phyloP scores from a whole-genome alignment of 176 grass and related monocot species.

The Eragrostis nindensis region DNA sequence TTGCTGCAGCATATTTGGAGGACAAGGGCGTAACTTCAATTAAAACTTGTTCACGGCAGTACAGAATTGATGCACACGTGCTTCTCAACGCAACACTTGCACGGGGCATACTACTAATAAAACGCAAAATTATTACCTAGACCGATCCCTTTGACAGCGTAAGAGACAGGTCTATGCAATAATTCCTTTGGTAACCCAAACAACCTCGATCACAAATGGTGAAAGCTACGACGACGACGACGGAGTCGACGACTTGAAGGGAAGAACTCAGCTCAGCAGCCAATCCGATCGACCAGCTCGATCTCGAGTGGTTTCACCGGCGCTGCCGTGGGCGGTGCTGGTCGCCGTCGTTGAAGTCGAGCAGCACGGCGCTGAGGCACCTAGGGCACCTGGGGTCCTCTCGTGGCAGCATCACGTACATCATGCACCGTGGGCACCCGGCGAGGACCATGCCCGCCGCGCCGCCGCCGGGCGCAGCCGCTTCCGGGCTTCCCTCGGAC shows the following conservation, averaged over 20 bases:
- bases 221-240: slow-evolving; percentile 31
- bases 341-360: slow-evolving; percentile 80
- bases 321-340: slow-evolving; percentile 48
- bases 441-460: slow-evolving; percentile 74
- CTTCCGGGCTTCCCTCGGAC: slow-evolving; percentile 84
- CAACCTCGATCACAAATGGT: slow-evolving; percentile 16
- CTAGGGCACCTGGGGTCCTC: slow-evolving; percentile 90
- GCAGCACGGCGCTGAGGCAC: slow-evolving; percentile 86
- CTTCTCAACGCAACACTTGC: too few species aligned
- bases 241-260: neutral
- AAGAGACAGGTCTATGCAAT: slow-evolving; percentile 64
- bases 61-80: slow-evolving; percentile 20
- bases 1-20: too few species aligned
- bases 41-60: slow-evolving; percentile 21
- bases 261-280: slow-evolving; percentile 7
- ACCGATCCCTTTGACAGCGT: slow-evolving; percentile 44
- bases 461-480: slow-evolving; percentile 15
- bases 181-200: slow-evolving; percentile 48
- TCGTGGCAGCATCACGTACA: slow-evolving; percentile 97
- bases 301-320: slow-evolving; percentile 26
- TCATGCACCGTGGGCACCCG: slow-evolving; percentile 90
- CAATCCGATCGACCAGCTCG: neutral
- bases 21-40: slow-evolving; percentile 41
- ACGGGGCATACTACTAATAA: too few species aligned
- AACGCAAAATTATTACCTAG: slow-evolving; percentile 66